Percentiles rank a stretch among this genome's conserved stretches.
These are phyloP conservation scores for Penicillium sumatraense DNA, from an alignment of 2,329 filamentous ascomycete species.

Conservation along the genomic window DNA sequence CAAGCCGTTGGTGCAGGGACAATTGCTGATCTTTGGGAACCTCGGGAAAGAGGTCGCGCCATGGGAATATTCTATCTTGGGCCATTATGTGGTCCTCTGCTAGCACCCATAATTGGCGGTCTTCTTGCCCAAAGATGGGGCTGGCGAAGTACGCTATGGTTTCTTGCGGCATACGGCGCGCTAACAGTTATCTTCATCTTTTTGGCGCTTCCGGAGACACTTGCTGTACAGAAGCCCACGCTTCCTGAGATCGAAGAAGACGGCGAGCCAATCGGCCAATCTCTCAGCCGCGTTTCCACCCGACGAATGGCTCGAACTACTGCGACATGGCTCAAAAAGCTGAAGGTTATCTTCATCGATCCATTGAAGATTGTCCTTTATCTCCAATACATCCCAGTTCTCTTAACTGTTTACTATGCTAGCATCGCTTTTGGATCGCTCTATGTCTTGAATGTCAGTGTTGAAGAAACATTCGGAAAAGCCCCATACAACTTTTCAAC, in stretches of 20 bases:
- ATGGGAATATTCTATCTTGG: constrained; percentile 86
- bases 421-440: constrained; percentile 75
- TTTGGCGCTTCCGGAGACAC: constrained; percentile 51
- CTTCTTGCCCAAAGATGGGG: constrained; percentile 69
- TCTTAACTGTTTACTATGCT: constrained; percentile 74
- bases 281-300: constrained; percentile 61
- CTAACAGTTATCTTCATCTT: constrained; percentile 46
- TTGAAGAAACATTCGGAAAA: constrained; percentile 70
- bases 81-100: constrained; percentile 72
- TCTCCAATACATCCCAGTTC: constrained; percentile 74
- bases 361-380: constrained; percentile 73
- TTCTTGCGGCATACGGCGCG: constrained; percentile 71
- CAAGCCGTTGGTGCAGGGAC: constrained; percentile 84
- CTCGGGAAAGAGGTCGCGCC: constrained; percentile 72
- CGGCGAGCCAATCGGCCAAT: constrained; percentile 28
- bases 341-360: constrained; percentile 70
- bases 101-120: constrained; percentile 78
- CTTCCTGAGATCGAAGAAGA: constrained; percentile 32
- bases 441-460: constrained; percentile 77
- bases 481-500: constrained; percentile 71
- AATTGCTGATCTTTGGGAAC: constrained; percentile 80
- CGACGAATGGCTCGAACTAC: constrained; percentile 64
- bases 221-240: constrained; percentile 34
- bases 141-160: constrained; percentile 81
- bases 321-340: constrained; percentile 57